These are phyloP conservation scores for Saussurea involucrata DNA, from an alignment of 129 eudicot species.

Conservation along the genomic window DNA sequence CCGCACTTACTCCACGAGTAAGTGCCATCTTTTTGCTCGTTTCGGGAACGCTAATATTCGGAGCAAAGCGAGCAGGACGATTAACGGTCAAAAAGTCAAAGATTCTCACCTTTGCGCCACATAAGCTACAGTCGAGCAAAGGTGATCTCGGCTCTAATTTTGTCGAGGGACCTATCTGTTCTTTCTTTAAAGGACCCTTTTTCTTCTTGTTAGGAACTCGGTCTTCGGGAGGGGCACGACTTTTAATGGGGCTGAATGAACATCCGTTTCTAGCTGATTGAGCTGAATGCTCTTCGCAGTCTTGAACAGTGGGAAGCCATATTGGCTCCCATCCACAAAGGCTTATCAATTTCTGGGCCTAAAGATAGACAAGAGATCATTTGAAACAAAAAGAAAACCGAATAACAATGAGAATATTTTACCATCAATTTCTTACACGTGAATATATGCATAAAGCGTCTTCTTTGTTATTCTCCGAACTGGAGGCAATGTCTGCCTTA, in stretches of 20 bases:
- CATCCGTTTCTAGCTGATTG: conserved; percentile 81
- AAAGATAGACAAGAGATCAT: neutral
- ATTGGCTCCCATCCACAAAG: conserved; percentile 96
- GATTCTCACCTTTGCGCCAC: conserved; percentile 91
- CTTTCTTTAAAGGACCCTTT: conserved; percentile 34
- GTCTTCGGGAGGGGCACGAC: conserved; percentile 35
- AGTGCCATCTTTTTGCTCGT: conserved; percentile 67
- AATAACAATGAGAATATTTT: neutral
- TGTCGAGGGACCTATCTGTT: conserved; percentile 39
- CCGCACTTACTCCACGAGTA: conserved; percentile 89
- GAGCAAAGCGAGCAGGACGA: conserved; percentile 69
- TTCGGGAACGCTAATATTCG: conserved; percentile 66
- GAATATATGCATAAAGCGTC: conserved; percentile 56
- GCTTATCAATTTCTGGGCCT: conserved; percentile 92
- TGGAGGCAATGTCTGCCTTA: conserved; percentile 51
- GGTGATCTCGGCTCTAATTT: conserved; percentile 73
- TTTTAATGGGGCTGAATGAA: conserved; percentile 59
- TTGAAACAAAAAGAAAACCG: neutral
- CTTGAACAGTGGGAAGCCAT: conserved; percentile 82
- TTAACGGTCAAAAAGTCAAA: conserved; percentile 75
- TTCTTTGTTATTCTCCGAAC: conserved; percentile 49
- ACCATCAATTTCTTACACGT: conserved; percentile 46
- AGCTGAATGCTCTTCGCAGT: conserved; percentile 93
- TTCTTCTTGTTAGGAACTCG: conserved; percentile 63
- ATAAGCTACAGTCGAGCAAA: conserved; percentile 82